These are phyloP conservation scores for Solanum sitiens DNA, from an alignment of 257 asterid species.

Conservation along the genomic window DNA sequence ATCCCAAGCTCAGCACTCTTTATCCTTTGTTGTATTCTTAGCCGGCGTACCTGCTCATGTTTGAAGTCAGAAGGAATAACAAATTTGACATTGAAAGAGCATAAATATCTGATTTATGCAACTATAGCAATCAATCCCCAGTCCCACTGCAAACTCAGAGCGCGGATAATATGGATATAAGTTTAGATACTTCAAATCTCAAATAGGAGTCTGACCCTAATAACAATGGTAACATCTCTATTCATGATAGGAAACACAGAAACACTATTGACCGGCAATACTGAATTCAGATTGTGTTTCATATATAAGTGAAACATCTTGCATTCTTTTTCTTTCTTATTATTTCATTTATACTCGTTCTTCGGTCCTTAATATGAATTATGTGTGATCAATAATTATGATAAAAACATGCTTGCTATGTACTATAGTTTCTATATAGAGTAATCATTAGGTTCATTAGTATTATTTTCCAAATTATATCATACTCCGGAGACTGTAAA, in stretches of 20 bases:
- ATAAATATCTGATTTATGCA: neutral
- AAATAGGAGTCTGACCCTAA: neutral
- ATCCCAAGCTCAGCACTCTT: conserved; percentile 76
- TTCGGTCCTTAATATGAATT: neutral
- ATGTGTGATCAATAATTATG: neutral
- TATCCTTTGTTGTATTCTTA: conserved; percentile 81
- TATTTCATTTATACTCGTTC: neutral
- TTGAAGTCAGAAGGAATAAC: neutral
- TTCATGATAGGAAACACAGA: neutral
- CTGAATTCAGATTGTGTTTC: neutral
- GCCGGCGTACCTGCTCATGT: conserved; percentile 76
- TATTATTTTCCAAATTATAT: neutral
- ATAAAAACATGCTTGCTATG: neutral
- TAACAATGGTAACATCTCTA: neutral
- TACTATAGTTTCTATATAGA: neutral
- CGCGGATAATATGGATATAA: neutral
- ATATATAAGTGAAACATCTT: neutral
- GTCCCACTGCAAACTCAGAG: neutral
- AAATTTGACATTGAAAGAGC: neutral
- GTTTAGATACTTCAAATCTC: neutral
- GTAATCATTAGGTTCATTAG: neutral
- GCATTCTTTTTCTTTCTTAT: neutral
- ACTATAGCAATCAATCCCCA: neutral
- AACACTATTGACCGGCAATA: neutral
- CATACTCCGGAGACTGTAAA: neutral